These are phyloP conservation scores for Pseudogymnoascus sp. DNA, from an alignment of 2,329 filamentous ascomycete species.

Conservation along the genomic window DNA sequence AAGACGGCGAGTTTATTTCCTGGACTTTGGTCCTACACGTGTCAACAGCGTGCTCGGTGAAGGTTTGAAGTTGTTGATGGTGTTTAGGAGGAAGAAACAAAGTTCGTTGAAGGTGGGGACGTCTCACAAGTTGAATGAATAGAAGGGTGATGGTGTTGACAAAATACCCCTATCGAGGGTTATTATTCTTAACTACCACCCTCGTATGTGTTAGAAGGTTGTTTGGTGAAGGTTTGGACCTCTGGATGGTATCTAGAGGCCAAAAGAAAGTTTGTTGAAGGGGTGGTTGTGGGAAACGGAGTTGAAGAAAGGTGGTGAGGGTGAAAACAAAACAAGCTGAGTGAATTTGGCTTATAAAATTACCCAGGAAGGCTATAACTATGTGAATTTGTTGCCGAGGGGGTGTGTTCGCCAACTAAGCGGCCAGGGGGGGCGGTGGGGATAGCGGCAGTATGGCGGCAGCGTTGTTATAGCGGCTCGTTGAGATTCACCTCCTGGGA, in stretches of 20 bases:
- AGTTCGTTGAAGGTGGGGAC: neutral
- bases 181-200: neutral
- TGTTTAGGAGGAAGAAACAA: neutral
- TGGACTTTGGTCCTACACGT: neutral
- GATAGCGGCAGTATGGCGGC: neutral
- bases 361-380: neutral
- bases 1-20: neutral
- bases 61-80: neutral
- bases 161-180: neutral
- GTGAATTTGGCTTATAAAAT: neutral
- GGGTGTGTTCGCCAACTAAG: neutral
- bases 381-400: neutral
- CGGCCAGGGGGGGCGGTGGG: neutral
- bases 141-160: neutral
- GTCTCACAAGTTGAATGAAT: neutral
- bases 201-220: neutral
- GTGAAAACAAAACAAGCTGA: constrained; percentile 1
- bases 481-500: neutral
- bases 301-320: neutral
- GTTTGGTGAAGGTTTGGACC: neutral
- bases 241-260: neutral
- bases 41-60: neutral
- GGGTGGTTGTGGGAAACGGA: neutral
- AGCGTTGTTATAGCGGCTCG: neutral
- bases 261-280: neutral